A percentile compares a stretch with the other conserved stretches of the same genome.
Evolutionary conservation across 495 filamentous ascomycete genomes (phyloP).

Genomic region (Talaromyces thailandensis): DNA sequence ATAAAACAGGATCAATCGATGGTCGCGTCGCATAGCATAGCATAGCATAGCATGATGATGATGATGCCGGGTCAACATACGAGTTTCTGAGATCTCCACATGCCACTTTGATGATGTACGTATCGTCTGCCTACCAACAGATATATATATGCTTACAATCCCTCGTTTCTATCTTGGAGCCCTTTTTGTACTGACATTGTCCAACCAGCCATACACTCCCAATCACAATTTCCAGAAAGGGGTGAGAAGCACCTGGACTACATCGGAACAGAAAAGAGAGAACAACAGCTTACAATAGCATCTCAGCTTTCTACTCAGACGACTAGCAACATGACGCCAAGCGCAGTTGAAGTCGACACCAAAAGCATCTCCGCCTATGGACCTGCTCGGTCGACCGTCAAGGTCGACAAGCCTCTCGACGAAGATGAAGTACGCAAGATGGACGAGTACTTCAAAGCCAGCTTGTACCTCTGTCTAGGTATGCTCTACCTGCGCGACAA

Average conservation of each 20-base stretch:
- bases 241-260: not conserved
- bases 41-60: too few relatives aligned
- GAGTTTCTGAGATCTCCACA: not conserved
- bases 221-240: not conserved
- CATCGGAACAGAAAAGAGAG: not conserved
- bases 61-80: not conserved
- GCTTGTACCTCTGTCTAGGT: slow-evolving; percentile 61
- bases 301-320: not conserved
- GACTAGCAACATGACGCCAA: not conserved
- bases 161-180: not conserved
- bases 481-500: slow-evolving; percentile 69
- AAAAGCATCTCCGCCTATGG: slow-evolving; percentile 53
- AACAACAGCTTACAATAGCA: not conserved
- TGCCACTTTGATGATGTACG: not conserved
- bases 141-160: not conserved
- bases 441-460: slow-evolving; percentile 60
- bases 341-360: not conserved
- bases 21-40: not conserved
- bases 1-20: not conserved
- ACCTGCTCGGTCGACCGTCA: slow-evolving; percentile 53
- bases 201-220: not conserved
- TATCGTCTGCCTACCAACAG: not conserved
- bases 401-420: slow-evolving; percentile 41
- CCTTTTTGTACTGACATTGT: not conserved
- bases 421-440: slow-evolving; percentile 56